Evolutionary conservation across 1,139 yeast species (phyloP).

Genomic region (Zygotorulaspora mrakii): DNA sequence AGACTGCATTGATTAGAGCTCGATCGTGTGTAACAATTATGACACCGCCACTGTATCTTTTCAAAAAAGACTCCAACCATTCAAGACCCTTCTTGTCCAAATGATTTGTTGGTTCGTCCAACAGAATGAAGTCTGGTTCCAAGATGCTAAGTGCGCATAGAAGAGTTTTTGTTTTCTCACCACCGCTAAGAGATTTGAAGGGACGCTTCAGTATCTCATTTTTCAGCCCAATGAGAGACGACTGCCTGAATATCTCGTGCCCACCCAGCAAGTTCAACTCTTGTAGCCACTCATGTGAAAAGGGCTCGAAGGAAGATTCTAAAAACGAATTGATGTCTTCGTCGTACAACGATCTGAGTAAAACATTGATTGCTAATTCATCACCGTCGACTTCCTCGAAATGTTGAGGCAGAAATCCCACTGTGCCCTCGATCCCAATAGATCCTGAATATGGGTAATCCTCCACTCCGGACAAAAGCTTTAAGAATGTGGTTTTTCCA

Average conservation of each 20-base stretch:
- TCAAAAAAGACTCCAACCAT: constrained; percentile 19
- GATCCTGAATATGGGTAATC: constrained; percentile 18
- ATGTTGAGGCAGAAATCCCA: constrained; percentile 18
- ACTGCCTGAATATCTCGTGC: constrained; percentile 18
- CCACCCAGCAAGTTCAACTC: constrained; percentile 19
- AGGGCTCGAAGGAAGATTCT: constrained; percentile 10
- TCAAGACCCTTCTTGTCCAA: constrained; percentile 16
- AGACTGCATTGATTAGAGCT: constrained; percentile 16
- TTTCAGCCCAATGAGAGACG: constrained; percentile 15
- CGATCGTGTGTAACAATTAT: constrained; percentile 19
- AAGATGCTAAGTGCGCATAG: constrained; percentile 18
- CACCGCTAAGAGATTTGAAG: constrained; percentile 18
- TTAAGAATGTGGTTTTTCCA: constrained; percentile 18
- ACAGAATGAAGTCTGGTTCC: constrained; percentile 17
- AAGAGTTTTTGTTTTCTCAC: constrained; percentile 19
- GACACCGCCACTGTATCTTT: constrained; percentile 13
- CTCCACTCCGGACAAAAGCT: constrained; percentile 12
- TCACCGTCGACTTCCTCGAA: constrained; percentile 20
- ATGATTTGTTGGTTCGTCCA: constrained; percentile 20
- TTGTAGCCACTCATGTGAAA: constrained; percentile 17
- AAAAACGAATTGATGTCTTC: constrained; percentile 13
- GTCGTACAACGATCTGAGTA: constrained; percentile 15
- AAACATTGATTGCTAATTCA: constrained; percentile 12
- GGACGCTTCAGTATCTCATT: constrained; percentile 15
- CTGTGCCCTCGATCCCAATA: constrained; percentile 15